Evolutionary conservation across 495 filamentous ascomycete species (phyloP), one percentile per base, ranked within the genome.

Genomic region (Penicillium chermesinum): DNA sequence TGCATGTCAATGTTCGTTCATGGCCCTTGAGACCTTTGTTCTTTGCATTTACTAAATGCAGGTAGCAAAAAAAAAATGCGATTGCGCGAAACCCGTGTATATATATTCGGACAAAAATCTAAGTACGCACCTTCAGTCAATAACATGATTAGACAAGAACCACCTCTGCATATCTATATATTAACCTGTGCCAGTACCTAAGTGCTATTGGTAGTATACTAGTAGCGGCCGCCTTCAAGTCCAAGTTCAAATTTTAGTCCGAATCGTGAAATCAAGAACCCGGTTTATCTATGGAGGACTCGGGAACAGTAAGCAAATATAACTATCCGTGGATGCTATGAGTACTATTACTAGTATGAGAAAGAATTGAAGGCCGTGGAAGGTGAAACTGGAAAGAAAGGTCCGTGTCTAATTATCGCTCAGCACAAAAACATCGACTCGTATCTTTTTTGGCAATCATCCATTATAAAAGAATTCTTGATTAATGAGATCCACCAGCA

Each of bases 1-100:
- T 61, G 65, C 65, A 70, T 65, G 50, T 64, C 50, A 20, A 12
- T 30, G 25, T 30, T 30, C 25, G 25, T 10, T 30, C 25, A 10
- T 30, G 25, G 25, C 25, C 25, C 6, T 7, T 37, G 10, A 10
- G 25, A 4, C 4, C 10, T 30, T 30, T 30, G 4, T 30, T 30
- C 25, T 30, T 30, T 30, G 4, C 5, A 30, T 30, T 30, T 30
- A 10, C 25, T 30, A 10, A 10, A 30, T 30, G 25, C 25, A 30
- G 25, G 10, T 30, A 5, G 25, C 5, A 30, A 4, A 5, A 30
- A 30, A 30, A 30, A n/a, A n/a, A n/a, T n/a, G 25, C 10, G 25
- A 4, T 30, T 30, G 25, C 10, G 25, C 10, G 25, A 10, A 30
- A 30, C 5, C 25, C 10, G 25, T 30, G 25, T 30, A 30, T 30